Percentiles rank a stretch among this genome's conserved stretches.
phyloP scores from a whole-genome alignment of 2,329 filamentous ascomycete species.

The Dactylellina drechsleri region DNA sequence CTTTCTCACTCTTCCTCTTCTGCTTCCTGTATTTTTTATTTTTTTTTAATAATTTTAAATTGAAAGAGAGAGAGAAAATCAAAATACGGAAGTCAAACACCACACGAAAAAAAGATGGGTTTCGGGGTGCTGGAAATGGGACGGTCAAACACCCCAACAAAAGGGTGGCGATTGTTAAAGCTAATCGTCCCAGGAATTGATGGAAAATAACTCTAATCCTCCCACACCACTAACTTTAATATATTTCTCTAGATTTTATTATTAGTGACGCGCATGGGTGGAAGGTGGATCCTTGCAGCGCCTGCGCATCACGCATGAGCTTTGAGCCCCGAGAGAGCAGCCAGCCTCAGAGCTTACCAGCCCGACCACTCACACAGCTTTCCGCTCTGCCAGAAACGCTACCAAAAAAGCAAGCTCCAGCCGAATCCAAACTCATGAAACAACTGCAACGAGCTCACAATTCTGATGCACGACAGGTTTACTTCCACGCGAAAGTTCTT shows the following conservation, averaged over 20 bases:
- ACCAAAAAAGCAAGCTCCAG: slow-evolving; percentile 32
- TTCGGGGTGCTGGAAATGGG: slow-evolving; percentile 17
- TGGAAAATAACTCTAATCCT: no score
- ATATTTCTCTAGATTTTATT: no score
- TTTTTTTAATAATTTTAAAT: slow-evolving; percentile 3
- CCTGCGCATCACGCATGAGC: no score
- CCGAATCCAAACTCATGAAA: not conserved
- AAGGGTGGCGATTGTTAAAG: not conserved
- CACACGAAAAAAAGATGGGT: slow-evolving; percentile 35
- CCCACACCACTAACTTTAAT: no score
- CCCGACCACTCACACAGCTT: not conserved
- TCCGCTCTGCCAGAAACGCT: not conserved
- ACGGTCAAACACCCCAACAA: slow-evolving; percentile 47
- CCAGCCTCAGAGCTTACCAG: no score
- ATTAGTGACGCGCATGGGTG: no score
- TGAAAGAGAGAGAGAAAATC: slow-evolving; percentile 1
- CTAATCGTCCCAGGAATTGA: no score
- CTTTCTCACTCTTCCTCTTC: no score
- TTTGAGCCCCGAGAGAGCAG: no score
- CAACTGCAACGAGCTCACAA: no score
- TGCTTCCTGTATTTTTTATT: not conserved
- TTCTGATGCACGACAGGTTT: no score
- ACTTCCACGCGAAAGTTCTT: not conserved
- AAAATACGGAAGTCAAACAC: slow-evolving; percentile 38
- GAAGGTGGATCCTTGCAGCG: no score